phyloP scores from a whole-genome alignment of 495 filamentous ascomycete species.

The Lophiotrema nucula region DNA sequence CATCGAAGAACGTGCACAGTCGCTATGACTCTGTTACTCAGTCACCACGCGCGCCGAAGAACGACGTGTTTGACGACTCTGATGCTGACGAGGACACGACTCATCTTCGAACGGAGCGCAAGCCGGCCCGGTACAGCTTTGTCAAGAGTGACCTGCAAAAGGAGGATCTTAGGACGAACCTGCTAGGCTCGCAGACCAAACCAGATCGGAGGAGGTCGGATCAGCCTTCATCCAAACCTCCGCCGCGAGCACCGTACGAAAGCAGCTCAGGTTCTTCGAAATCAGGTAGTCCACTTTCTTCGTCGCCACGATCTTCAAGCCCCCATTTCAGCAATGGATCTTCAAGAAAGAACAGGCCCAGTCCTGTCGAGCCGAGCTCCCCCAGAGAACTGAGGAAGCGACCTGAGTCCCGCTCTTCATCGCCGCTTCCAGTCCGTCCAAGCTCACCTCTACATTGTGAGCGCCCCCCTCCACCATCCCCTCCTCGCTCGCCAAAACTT shows the following conservation, averaged over 20 bases:
- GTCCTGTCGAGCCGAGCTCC: constrained; percentile 8
- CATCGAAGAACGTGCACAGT: constrained; percentile 5
- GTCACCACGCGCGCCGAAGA: constrained; percentile 16
- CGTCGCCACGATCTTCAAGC: constrained; percentile 27
- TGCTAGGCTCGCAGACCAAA: constrained; percentile 16
- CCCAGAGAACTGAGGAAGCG: constrained; percentile 9
- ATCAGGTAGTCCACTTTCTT: constrained; percentile 12
- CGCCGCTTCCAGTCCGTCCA: constrained; percentile 6
- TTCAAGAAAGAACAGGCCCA: background rate
- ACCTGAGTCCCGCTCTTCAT: constrained; percentile 14
- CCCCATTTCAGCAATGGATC: constrained; percentile 15
- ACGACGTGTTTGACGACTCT: constrained; percentile 27
- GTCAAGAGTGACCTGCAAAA: constrained; percentile 30
- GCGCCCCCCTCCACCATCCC: constrained; percentile 6
- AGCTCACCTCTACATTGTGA: constrained; percentile 8
- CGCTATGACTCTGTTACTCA: constrained; percentile 24
- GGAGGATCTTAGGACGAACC: constrained; percentile 27
- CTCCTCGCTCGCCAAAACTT: constrained; percentile 29
- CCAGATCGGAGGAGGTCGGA: constrained; percentile 6
- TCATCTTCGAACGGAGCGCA: constrained; percentile 19
- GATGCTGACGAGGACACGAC: constrained; percentile 10
- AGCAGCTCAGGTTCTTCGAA: constrained; percentile 28
- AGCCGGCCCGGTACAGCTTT: constrained; percentile 33
- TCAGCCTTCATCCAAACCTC: background rate
- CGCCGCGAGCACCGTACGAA: background rate